phyloP scores from a whole-genome alignment of 2,329 filamentous ascomycete genomes.

The Aschersonia sp. region DNA sequence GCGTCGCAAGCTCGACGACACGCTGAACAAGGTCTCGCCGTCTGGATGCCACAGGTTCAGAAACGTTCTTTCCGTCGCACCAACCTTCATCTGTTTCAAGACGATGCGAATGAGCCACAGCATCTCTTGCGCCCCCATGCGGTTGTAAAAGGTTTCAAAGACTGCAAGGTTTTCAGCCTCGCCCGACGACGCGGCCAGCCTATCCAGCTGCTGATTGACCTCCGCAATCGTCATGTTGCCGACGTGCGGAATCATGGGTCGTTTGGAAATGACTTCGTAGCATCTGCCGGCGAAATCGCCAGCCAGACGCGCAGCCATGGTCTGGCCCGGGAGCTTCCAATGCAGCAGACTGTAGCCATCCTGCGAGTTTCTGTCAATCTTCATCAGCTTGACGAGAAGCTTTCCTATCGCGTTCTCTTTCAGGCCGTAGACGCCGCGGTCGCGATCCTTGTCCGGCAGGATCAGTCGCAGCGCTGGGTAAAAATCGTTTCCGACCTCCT shows the following conservation, averaged over 20 bases:
- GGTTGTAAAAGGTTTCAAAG: constrained; percentile 69
- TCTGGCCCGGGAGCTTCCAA: constrained; percentile 79
- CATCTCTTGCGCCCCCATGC: constrained; percentile 87
- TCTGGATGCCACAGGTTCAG: constrained; percentile 73
- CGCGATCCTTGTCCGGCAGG: constrained; percentile 81
- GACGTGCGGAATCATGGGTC: constrained; percentile 57
- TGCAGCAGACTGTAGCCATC: constrained; percentile 76
- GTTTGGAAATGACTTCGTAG: constrained; percentile 71
- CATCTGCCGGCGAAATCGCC: constrained; percentile 90
- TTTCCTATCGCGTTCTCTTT: constrained; percentile 89
- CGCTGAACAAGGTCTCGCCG: constrained; percentile 66
- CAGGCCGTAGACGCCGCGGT: constrained; percentile 82
- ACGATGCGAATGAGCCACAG: constrained; percentile 93
- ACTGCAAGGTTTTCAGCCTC: constrained; percentile 78
- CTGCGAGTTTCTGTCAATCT: constrained; percentile 80
- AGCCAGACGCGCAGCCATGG: constrained; percentile 47
- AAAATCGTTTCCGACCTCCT: constrained; percentile 80
- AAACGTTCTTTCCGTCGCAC: constrained; percentile 77
- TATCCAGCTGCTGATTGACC: constrained; percentile 76
- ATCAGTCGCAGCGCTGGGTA: constrained; percentile 88
- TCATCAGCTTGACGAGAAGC: constrained; percentile 80
- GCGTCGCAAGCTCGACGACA: constrained; percentile 75
- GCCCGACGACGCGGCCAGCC: constrained; percentile 56
- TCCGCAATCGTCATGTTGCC: constrained; percentile 78
- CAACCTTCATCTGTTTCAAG: constrained; percentile 59